Percentiles rank a stretch among this genome's conserved stretches.
Conservation (phyloP, 805 yeast species). For the Pichia kluyveri region DNA sequence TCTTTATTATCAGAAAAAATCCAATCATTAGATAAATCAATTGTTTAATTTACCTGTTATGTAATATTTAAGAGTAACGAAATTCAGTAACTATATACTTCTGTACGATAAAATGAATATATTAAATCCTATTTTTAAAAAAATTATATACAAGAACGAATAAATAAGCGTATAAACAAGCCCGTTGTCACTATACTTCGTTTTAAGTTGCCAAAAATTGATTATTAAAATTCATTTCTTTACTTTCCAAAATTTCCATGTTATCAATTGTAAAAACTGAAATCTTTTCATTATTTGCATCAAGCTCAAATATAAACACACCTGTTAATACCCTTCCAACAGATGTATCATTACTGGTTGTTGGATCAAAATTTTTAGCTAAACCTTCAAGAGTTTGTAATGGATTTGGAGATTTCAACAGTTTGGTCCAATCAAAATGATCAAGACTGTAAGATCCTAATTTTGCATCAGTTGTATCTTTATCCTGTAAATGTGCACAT, state of each 20-base stretch:
- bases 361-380: constrained; percentile 6
- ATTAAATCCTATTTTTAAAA: not conserved
- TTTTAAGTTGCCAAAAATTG: constrained; percentile 5
- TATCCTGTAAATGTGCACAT: constrained; percentile 36
- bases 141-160: not conserved
- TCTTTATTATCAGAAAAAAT: not conserved
- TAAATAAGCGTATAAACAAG: too few species aligned
- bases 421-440: constrained; percentile 13
- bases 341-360: not conserved
- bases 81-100: too few species aligned
- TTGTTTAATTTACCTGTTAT: too few species aligned
- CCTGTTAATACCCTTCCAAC: constrained; percentile 39
- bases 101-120: too few species aligned
- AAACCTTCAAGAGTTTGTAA: constrained; percentile 7
- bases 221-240: constrained; percentile 13
- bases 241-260: constrained; percentile 47
- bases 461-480: constrained; percentile 18
- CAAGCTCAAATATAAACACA: constrained; percentile 57
- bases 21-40: too few species aligned
- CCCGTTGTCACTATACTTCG: too few species aligned
- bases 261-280: constrained; percentile 60
- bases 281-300: constrained; percentile 43
- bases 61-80: not conserved
- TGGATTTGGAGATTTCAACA: constrained; percentile 11
- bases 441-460: constrained; percentile 19